Evolutionary conservation across 139 green algal species (phyloP), one percentile per base, ranked within the genome.

Genomic region (Zygnema circumcarinatum): DNA sequence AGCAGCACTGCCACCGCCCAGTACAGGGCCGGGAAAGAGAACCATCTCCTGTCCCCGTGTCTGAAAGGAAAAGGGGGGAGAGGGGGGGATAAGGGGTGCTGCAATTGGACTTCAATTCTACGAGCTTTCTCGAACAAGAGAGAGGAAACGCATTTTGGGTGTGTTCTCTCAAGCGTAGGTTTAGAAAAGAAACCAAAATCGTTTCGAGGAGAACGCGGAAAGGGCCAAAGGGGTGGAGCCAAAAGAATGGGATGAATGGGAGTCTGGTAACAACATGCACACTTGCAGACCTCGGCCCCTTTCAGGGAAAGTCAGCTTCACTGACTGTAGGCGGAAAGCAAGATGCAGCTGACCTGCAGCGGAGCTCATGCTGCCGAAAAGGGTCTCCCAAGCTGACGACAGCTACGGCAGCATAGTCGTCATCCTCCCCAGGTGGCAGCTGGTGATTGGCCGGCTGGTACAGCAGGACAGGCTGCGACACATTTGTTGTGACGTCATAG

Each of bases 401-500:
- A 35, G 21, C 39, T 54, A 69, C 39, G 38, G 38, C 38, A 25
- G 39, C 35, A 56, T 84, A 84, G 0, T 0, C 1, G 2, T 84
- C 76, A 32, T 33, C 67, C 39, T 84, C 2, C 35, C 76, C 76
- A 54, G 62, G 38, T 0, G 2, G 47, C 39, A 84, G 76, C 38
- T 31, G 2, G 76, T 56, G 76, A 1, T 11, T 35, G 0, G 0
- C 0, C 1, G 76, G 76, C 40, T 84, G 47, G 40, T 84, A 84
- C 76, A 84, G n/a, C 38, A 84, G 7, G 69, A 78, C 35, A 39
- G 69, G 69, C 69, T 39, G 7, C 16, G 38, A 74, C 36, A 36
- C 31, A 36, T 56, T 56, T 0, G 76, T 84, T 0, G 76, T 84
- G 76, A 84, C 76, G 39, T 84, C 76, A 56, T 84, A 84, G 25